Evolutionary conservation across 2,329 filamentous ascomycete genomes (phyloP), one percentile per base, ranked within the genome.

Genomic region (Thielaviopsis punctulata): DNA sequence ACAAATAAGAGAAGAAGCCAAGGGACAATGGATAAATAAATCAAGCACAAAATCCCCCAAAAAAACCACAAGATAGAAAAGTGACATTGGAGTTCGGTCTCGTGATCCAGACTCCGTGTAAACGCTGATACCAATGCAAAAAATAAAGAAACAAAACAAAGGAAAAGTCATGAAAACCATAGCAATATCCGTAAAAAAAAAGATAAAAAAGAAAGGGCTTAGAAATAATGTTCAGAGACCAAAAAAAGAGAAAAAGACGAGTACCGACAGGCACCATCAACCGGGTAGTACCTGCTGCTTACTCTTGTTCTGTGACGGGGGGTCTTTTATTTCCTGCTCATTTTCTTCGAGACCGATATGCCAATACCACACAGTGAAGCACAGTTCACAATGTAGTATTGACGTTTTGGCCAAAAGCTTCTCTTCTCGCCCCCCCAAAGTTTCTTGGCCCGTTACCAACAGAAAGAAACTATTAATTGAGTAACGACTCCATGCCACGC

Each of bases 401-500:
- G n/a, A n/a, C n/a, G n/a, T n/a, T n/a, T n/a, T n/a, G n/a, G n/a
- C n/a, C n/a, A n/a, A n/a, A n/a, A n/a, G n/a, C n/a, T n/a, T n/a
- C n/a, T n/a, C n/a, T n/a, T n/a, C n/a, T n/a, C n/a, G n/a, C n/a
- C n/a, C n/a, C n/a, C n/a, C n/a, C n/a, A n/a, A n/a, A n/a, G n/a
- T n/a, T n/a, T n/a, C n/a, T n/a, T n/a, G n/a, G n/a, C n/a, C n/a
- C n/a, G n/a, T n/a, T n/a, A n/a, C n/a, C n/a, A n/a, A n/a, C n/a
- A n/a, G n/a, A 18, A 15, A 41, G 9, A 41, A 41, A 18, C 36
- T 41, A 41, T 18, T 41, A 41, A 33, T 55, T 52, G 12, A 55
- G 19, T 15, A 55, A 21, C 22, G 49, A 51, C 46, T 55, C 53
- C 65, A 73, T 66, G 25, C 63, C 64, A 15, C 61, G 62, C 4